Percentiles rank a stretch among this genome's conserved stretches.
Conservation (phyloP, 495 filamentous ascomycete genomes). For the Neurospora africana region DNA sequence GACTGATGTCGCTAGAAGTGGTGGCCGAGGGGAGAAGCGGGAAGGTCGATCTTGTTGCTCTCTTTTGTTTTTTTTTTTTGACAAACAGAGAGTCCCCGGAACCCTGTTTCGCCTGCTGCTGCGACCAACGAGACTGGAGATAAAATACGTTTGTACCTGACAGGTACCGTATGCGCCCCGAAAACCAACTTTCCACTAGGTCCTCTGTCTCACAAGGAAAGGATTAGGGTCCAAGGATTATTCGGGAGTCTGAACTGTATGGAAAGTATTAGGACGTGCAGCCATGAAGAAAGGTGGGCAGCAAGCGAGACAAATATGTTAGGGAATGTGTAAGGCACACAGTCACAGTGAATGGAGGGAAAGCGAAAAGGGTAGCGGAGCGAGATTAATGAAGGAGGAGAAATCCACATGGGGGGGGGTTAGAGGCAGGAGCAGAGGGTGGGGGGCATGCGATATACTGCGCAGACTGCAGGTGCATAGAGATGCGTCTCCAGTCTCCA, state of each 20-base stretch:
- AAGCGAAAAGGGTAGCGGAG: not conserved
- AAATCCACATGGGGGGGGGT: not conserved
- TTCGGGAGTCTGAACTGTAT: not conserved
- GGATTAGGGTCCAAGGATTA: not conserved
- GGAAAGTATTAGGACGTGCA: not conserved
- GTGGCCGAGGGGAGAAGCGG: not conserved
- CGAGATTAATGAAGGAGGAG: not conserved
- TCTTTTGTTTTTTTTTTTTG: not conserved
- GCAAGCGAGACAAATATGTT: not conserved
- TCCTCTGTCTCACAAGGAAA: not conserved
- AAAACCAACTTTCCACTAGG: not conserved
- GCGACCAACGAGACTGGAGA: not conserved
- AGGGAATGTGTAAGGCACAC: not conserved
- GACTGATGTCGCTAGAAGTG: not conserved
- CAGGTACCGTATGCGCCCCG: not conserved
- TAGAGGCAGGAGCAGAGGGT: not conserved
- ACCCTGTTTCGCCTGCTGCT: not conserved
- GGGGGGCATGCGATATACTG: not conserved
- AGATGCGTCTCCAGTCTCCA: not conserved
- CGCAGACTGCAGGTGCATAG: not conserved
- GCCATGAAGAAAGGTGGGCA: not conserved
- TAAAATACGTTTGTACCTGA: not conserved
- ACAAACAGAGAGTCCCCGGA: not conserved
- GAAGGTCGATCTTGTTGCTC: not conserved
- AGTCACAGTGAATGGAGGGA: not conserved